Evolutionary conservation across 441 rosid genomes (phyloP).

Genomic region (Arabidopsis lyrata): DNA sequence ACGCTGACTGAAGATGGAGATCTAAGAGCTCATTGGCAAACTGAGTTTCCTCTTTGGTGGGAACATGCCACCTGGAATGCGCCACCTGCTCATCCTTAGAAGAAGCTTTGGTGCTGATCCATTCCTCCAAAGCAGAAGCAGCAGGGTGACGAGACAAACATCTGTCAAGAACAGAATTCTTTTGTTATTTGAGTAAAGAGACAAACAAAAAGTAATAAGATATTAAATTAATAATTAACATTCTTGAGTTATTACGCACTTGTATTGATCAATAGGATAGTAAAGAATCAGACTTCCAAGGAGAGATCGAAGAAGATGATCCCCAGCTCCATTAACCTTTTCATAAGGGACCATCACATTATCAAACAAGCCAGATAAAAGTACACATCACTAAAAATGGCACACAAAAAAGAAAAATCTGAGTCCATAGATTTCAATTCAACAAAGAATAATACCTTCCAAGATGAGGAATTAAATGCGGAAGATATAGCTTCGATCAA

Average conservation of each 20-base stretch:
- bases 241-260: constrained; percentile 53
- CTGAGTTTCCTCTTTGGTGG: constrained; percentile 84
- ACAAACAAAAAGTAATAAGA: constrained; percentile 2
- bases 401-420: constrained; percentile 20
- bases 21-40: constrained; percentile 96
- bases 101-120: constrained; percentile 95
- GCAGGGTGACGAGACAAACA: constrained; percentile 83
- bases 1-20: constrained; percentile 92
- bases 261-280: constrained; percentile 94
- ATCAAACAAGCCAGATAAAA: constrained; percentile 26
- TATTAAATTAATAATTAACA: constrained; percentile 18
- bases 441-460: constrained; percentile 77
- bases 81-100: constrained; percentile 55
- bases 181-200: constrained; percentile 31
- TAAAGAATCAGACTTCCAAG: constrained; percentile 91
- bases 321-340: constrained; percentile 99
- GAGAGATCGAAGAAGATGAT: constrained; percentile 93
- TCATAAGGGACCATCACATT: constrained; percentile 31
- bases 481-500: constrained; percentile 78
- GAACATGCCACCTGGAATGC: constrained; percentile 93
- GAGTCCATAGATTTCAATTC: constrained; percentile 19
- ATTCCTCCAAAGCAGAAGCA: constrained; percentile 84
- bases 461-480: constrained; percentile 95
- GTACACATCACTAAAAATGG: constrained; percentile 21
- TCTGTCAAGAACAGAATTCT: constrained; percentile 56